These are phyloP conservation scores for Umbilicaria muhlenbergii DNA, from an alignment of 495 filamentous ascomycete species.

Conservation along the genomic window DNA sequence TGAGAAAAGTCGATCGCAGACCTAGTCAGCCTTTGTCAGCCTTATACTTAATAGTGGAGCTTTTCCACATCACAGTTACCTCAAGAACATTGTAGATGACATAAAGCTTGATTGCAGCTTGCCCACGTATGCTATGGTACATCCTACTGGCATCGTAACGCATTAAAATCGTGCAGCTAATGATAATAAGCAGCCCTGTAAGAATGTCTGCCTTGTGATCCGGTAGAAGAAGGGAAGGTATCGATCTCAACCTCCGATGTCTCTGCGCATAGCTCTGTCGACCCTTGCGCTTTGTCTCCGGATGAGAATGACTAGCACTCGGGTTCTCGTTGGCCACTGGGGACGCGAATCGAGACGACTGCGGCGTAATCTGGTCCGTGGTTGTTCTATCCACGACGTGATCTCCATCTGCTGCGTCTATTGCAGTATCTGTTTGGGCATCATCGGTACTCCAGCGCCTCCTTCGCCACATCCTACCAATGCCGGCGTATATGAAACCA, in stretches of 20 bases:
- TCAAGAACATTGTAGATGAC: constrained; percentile 97
- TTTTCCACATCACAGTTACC: constrained; percentile 20
- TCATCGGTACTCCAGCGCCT: constrained; percentile 17
- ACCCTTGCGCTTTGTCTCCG: constrained; percentile 10
- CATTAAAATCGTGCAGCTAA: constrained; percentile 74
- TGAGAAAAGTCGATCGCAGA: constrained; percentile 71
- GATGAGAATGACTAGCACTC: not conserved
- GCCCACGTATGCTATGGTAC: constrained; percentile 95
- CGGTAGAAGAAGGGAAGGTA: constrained; percentile 65
- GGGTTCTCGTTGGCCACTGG: not conserved
- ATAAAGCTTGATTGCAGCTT: constrained; percentile 94
- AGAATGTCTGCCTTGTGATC: constrained; percentile 93
- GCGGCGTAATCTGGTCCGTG: not conserved
- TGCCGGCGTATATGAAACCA: constrained; percentile 56
- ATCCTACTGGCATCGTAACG: constrained; percentile 89
- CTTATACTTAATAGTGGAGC: not conserved
- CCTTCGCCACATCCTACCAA: constrained; percentile 62
- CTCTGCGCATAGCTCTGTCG: constrained; percentile 23
- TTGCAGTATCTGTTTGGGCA: too few relatives aligned
- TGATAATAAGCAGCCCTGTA: constrained; percentile 71
- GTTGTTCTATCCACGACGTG: too few relatives aligned
- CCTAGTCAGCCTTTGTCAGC: constrained; percentile 13
- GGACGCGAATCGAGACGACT: not conserved
- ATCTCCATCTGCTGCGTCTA: too few relatives aligned
- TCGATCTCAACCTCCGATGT: constrained; percentile 67